phyloP scores from a whole-genome alignment of 2,329 filamentous ascomycete genomes.

The Pestalotiopsis sp. region DNA sequence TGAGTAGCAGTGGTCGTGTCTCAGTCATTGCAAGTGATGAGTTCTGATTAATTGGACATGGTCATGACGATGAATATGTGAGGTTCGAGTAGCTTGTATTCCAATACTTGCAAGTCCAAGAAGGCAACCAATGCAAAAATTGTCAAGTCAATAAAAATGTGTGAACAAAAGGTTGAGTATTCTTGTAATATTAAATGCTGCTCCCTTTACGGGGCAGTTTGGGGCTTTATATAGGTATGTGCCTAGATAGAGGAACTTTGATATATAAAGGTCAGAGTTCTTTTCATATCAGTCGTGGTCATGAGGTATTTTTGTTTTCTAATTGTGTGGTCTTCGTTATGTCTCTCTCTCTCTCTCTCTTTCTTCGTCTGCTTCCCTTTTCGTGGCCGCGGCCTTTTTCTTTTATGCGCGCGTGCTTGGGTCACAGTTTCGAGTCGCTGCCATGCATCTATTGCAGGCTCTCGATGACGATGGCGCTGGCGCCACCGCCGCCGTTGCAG shows the following conservation, averaged over 20 bases:
- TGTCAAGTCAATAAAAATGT: too few species aligned
- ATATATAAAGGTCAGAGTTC: not conserved
- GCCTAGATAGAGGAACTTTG: not conserved
- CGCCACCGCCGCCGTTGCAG: conserved; percentile 97
- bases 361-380: not conserved
- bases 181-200: not conserved
- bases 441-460: conserved; percentile 51
- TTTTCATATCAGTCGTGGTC: not conserved
- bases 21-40: too few species aligned
- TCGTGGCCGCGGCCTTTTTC: not conserved
- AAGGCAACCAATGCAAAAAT: too few species aligned
- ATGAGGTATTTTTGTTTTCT: not conserved
- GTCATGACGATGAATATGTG: too few species aligned
- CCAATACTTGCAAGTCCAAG: too few species aligned
- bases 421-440: conserved; percentile 6
- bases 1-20: too few species aligned
- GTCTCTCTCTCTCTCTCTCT: not conserved
- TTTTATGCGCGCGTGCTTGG: not conserved
- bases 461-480: conserved; percentile 92
- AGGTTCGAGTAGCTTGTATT: too few species aligned
- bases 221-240: not conserved
- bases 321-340: not conserved
- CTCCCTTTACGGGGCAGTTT: not conserved
- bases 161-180: not conserved
- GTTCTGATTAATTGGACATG: too few species aligned